Evolutionary conservation across 2,329 filamentous ascomycete genomes (phyloP).

Genomic region (Pyrenochaeta sp.): DNA sequence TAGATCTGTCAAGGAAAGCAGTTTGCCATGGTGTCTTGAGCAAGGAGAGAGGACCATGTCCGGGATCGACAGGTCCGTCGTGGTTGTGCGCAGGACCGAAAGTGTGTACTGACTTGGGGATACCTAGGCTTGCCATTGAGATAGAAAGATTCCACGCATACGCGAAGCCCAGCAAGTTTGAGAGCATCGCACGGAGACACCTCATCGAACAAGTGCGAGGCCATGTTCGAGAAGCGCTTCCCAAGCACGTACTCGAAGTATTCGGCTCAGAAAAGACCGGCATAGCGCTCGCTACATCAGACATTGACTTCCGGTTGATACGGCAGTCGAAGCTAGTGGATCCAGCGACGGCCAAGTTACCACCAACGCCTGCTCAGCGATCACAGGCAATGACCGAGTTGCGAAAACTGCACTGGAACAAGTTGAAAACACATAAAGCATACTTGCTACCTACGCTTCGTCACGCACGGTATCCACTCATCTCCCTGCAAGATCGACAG

Average conservation of each 20-base stretch:
- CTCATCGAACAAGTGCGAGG: constrained; percentile 43
- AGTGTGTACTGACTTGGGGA: neutral
- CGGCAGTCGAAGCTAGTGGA: constrained; percentile 7
- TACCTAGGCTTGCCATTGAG: constrained; percentile 33
- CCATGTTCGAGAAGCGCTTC: constrained; percentile 26
- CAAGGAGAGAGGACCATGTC: constrained; percentile 1
- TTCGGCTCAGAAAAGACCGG: constrained; percentile 65
- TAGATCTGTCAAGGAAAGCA: constrained; percentile 10
- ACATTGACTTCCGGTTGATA: constrained; percentile 60
- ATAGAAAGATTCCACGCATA: constrained; percentile 40
- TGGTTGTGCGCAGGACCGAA: constrained; percentile 1
- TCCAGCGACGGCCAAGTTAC: constrained; percentile 14
- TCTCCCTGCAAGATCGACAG: constrained; percentile 53
- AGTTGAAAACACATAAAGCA: neutral
- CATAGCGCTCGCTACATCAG: constrained; percentile 61
- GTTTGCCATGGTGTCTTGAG: constrained; percentile 28
- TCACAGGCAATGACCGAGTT: constrained; percentile 8
- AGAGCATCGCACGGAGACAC: constrained; percentile 50
- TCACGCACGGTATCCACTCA: constrained; percentile 50
- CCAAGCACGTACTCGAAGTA: constrained; percentile 48
- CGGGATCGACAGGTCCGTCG: constrained; percentile 18
- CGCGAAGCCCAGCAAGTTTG: constrained; percentile 50
- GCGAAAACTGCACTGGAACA: constrained; percentile 5
- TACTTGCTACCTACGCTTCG: constrained; percentile 33
- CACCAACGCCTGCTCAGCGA: constrained; percentile 23